Evolutionary conservation across 2,329 filamentous ascomycete genomes (phyloP).

Genomic region (Laburnicola sp.): DNA sequence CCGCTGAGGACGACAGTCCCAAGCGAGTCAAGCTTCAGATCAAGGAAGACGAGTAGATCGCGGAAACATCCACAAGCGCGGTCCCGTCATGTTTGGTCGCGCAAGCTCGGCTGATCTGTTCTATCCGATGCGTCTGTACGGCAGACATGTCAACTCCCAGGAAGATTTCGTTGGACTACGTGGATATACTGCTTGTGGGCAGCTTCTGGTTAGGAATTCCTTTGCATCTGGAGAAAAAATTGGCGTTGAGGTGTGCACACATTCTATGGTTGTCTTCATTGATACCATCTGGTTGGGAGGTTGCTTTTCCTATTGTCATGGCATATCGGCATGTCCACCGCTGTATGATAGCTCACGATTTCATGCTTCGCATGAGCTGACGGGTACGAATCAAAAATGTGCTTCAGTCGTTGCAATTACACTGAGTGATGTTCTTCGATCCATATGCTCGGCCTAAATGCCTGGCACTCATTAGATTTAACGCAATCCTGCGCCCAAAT

Average conservation of each 20-base stretch:
- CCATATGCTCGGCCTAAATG: too few species aligned
- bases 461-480: too few species aligned
- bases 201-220: not conserved
- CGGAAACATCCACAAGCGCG: constrained; percentile 57
- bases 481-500: too few species aligned
- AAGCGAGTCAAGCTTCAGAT: constrained; percentile 44
- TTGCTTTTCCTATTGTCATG: constrained; percentile 1
- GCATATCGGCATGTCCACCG: not conserved
- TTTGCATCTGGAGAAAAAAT: constrained; percentile 1
- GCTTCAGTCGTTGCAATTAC: too few species aligned
- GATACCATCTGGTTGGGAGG: constrained; percentile 4
- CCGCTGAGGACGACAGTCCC: constrained; percentile 21
- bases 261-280: constrained; percentile 3
- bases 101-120: not conserved
- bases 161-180: not conserved
- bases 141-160: not conserved
- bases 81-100: not conserved
- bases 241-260: constrained; percentile 2
- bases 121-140: not conserved
- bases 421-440: too few species aligned
- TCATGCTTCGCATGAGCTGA: not conserved
- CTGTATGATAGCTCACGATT: constrained; percentile 10
- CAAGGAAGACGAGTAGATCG: constrained; percentile 36
- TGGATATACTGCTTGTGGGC: not conserved
- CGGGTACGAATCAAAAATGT: not conserved